These are phyloP conservation scores for Yamadazyma nakazawae DNA, from an alignment of 805 yeast genomes.

Conservation along the genomic window DNA sequence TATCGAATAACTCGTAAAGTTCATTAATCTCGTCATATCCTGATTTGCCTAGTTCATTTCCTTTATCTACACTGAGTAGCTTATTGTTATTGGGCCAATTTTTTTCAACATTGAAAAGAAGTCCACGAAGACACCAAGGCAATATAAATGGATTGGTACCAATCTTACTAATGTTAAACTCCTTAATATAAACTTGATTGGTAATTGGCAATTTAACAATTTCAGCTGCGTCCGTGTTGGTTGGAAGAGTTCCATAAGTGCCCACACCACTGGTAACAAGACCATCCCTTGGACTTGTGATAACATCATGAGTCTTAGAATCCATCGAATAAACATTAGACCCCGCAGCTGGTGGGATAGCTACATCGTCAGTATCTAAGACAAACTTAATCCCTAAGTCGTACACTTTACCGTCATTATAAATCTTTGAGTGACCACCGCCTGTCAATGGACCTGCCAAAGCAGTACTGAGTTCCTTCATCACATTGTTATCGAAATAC, in stretches of 20 bases:
- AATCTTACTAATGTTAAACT: constrained; percentile 60
- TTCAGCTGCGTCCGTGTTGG: constrained; percentile 10
- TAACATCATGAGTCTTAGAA: neutral
- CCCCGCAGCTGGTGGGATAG: constrained; percentile 27
- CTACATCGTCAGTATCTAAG: constrained; percentile 66
- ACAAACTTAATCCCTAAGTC: constrained; percentile 73
- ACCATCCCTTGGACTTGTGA: constrained; percentile 9
- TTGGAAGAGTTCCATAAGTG: constrained; percentile 15
- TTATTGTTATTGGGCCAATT: constrained; percentile 46
- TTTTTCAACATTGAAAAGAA: constrained; percentile 59
- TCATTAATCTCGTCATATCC: constrained; percentile 54
- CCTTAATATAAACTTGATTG: constrained; percentile 36
- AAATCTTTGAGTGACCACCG: constrained; percentile 89
- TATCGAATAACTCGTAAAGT: constrained; percentile 68
- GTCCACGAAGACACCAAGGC: constrained; percentile 91
- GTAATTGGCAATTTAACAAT: constrained; percentile 25
- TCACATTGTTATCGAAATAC: constrained; percentile 76
- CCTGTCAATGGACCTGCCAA: constrained; percentile 90
- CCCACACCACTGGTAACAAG: constrained; percentile 20
- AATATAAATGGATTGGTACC: constrained; percentile 80
- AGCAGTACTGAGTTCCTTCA: constrained; percentile 72
- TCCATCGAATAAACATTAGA: neutral
- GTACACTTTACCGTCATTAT: constrained; percentile 82
- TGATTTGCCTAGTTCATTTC: constrained; percentile 26
- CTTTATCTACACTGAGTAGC: constrained; percentile 28